Evolutionary conservation across 106 monocot genomes (phyloP), one percentile per base, ranked within the genome.

Genomic region (Ottelia alismoides): DNA sequence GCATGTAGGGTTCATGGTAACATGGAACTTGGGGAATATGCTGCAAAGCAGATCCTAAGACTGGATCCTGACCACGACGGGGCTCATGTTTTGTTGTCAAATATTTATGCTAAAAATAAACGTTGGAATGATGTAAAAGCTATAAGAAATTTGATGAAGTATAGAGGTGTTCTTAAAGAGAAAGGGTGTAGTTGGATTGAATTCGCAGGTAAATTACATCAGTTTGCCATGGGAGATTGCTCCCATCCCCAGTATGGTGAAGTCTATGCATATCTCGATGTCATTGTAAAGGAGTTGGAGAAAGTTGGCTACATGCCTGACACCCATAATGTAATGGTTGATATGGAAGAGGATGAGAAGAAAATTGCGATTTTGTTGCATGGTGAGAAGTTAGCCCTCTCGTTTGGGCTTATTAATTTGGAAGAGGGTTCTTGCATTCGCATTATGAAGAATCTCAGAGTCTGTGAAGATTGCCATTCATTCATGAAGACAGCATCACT

Each of bases 321-420:
- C 57, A 43, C 47, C n/a, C 31, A 14, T 6, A 64, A 71, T 32
- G 75, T 73, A 9, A 66, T 87, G 49, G 56, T 72, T 43, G 69
- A 88, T 58, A 26, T 87, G 58, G 72, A 76, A 19, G 75, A 74
- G 60, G 87, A 76, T 25, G 86, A 77, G 45, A 81, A 66, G 69
- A 70, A 28, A 32, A 53, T 17, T 28, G 67, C 76, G 19, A 11
- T 88, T 70, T 58, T 79, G 1, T 29, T 60, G 40, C 88, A 88
- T 55, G 70, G 88, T 45, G 76, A 88, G 53, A 88, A 88, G 70
- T 24, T 88, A 11, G 83, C 83, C 14, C 58, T 83, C 17, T 67
- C 71, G 1, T 72, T 83, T 51, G 78, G 68, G 47, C 63, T 83
- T 21, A 71, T 83, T 11, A 54, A 28, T 27, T 48, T 52, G 10